phyloP scores from a whole-genome alignment of 1,284 basidiomycete species.

The Ustilago cynodontis region DNA sequence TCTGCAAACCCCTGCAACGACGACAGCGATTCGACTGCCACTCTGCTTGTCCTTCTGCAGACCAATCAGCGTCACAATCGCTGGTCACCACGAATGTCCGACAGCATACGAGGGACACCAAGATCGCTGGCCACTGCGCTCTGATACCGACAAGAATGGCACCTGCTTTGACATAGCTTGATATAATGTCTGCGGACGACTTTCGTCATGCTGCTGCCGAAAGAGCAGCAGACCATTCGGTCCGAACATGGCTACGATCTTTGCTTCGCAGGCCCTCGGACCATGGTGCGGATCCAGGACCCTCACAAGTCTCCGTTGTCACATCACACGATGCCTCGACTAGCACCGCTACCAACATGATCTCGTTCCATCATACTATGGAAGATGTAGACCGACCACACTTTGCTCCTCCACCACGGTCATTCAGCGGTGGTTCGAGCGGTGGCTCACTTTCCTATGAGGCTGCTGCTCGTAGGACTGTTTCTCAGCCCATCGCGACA shows the following conservation, averaged over 20 bases:
- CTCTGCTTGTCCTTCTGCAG: background rate
- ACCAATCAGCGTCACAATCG: background rate
- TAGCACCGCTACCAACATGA: conserved; percentile 26
- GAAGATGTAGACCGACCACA: conserved; percentile 25
- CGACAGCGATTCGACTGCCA: too few species aligned
- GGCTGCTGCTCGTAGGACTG: conserved; percentile 22
- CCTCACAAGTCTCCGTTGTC: conserved; percentile 1
- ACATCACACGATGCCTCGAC: background rate
- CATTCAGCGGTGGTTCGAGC: conserved; percentile 42
- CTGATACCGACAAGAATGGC: background rate
- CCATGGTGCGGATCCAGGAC: background rate
- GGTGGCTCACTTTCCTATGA: conserved; percentile 20
- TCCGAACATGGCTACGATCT: conserved; percentile 40
- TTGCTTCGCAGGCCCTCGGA: conserved; percentile 26
- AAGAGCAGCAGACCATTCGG: conserved; percentile 14
- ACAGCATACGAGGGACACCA: background rate
- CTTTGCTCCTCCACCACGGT: conserved; percentile 37
- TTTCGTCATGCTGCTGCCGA: conserved; percentile 9
- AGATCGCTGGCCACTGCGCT: too few species aligned
- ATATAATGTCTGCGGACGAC: conserved; percentile 16
- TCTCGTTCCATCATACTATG: conserved; percentile 50
- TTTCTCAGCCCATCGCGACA: conserved; percentile 30
- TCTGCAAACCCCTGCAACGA: too few species aligned
- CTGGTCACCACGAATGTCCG: background rate
- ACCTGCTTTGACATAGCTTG: background rate